Conservation (phyloP, 345 rosid genomes). For the Streptanthus diversifolius region DNA sequence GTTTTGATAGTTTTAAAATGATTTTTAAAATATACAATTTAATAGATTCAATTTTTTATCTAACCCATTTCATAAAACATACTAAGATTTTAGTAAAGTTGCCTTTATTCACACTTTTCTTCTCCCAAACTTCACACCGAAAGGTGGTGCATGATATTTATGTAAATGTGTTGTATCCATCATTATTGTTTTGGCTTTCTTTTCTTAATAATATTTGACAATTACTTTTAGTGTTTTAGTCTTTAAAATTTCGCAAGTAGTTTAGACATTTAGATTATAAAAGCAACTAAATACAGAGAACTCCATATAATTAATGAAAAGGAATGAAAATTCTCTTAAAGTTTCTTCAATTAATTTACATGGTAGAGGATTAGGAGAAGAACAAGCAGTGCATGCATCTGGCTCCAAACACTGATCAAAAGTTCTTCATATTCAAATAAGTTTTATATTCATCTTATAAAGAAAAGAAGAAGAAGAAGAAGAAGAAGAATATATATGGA, state of each 20-base stretch:
- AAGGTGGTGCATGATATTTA: neutral
- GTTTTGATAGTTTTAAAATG: neutral
- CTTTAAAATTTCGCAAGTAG: neutral
- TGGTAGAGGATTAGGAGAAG: neutral
- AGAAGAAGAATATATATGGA: neutral
- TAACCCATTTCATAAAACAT: neutral
- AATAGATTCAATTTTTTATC: neutral
- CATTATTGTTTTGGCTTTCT: neutral
- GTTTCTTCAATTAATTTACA: neutral
- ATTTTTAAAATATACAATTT: neutral
- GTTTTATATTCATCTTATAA: neutral
- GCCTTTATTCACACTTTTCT: neutral
- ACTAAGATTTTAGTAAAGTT: neutral
- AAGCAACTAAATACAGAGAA: constrained; percentile 1
- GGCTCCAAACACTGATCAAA: neutral
- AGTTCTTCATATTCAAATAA: constrained; percentile 12
- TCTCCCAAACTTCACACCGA: neutral
- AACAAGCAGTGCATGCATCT: constrained; percentile 31
- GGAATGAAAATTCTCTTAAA: neutral
- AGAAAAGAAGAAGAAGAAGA: constrained; percentile 17
- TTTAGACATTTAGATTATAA: neutral
- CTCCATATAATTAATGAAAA: neutral
- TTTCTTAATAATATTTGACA: neutral
- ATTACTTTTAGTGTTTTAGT: neutral
- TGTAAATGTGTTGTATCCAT: constrained; percentile 5